Conservation (phyloP, 441 rosid species). For the Eutrema salsugineum region DNA sequence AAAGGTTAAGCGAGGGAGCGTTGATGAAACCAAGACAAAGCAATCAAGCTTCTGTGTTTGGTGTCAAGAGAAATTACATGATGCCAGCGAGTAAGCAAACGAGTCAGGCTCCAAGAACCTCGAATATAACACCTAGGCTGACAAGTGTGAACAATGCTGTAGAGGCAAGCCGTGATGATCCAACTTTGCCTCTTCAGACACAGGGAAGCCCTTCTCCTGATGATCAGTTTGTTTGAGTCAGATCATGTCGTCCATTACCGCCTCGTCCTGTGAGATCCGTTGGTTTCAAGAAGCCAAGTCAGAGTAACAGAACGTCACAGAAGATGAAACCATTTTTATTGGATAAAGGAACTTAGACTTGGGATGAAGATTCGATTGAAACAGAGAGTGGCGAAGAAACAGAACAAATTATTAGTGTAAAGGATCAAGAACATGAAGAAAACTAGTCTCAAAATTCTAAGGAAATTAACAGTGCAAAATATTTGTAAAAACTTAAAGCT, state of each 20-base stretch:
- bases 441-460: slow-evolving; percentile 1
- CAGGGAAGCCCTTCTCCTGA: no score
- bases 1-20: not conserved
- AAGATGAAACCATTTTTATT: slow-evolving; percentile 34
- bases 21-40: slow-evolving; percentile 4
- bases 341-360: slow-evolving; percentile 27
- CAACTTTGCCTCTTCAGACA: not conserved
- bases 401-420: slow-evolving; percentile 7
- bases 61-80: not conserved
- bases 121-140: no score
- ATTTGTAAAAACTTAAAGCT: no score
- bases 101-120: no score
- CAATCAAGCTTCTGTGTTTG: not conserved
- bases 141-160: not conserved
- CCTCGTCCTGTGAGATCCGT: slow-evolving; percentile 7
- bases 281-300: slow-evolving; percentile 8
- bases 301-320: slow-evolving; percentile 9
- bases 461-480: no score
- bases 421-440: slow-evolving; percentile 7
- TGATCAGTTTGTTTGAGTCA: slow-evolving; percentile 11
- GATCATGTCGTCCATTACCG: slow-evolving; percentile 4
- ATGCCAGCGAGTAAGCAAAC: slow-evolving; percentile 3
- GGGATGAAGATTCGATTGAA: not conserved
- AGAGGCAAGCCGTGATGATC: not conserved
- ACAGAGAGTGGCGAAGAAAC: not conserved